Base-by-base conservation (phyloP, 768 basidiomycete genomes). In the Auricularia sp. region DNA sequence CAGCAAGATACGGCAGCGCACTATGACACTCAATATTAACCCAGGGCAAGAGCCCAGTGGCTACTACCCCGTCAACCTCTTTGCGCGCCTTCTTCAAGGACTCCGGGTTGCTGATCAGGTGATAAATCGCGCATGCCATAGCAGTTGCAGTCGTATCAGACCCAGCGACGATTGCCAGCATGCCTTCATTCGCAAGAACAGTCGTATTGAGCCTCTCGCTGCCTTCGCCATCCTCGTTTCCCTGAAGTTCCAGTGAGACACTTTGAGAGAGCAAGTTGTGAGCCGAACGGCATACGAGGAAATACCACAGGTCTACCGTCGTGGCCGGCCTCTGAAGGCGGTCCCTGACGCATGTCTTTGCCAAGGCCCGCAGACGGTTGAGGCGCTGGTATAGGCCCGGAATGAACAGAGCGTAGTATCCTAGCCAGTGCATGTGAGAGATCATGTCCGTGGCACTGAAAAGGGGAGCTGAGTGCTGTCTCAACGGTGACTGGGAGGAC, bases 121-220 rank as follows among this genome's bases (percentile, higher is more conserved):
- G 62, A 51, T 67, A 66, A n/a, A 69, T 29, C n/a, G 63, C 73
- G 1, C 67, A 74, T 13, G 74, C 69, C 10, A 72, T 68, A 7
- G 73, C 72, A 62, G 71, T 77, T 0, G 76, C 72, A 13, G 74
- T 74, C 13, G 75, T 59, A 24, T 59, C 56, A 8, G 56, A 21
- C 6, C 56, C 56, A 1, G 56, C 56, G 34, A 59, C 34, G 16
- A 59, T 24, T 6, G 24, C 56, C 4, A 59, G 24, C 5, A 18
- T 29, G 56, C 56, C 34, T 10, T 59, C 56, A 8, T 21, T 18
- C 10, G 47, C 47, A 18, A 51, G 47, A 13, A 13, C 18, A 13
- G 14, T 5, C 11, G 6, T 18, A 21, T 8, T 13, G 21, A 51
- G 47, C 21, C 47, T 10, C 11, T 18, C 16, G 14, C 11, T 21